Conservation (phyloP, 129 eudicot genomes). For the Centella asiatica region DNA sequence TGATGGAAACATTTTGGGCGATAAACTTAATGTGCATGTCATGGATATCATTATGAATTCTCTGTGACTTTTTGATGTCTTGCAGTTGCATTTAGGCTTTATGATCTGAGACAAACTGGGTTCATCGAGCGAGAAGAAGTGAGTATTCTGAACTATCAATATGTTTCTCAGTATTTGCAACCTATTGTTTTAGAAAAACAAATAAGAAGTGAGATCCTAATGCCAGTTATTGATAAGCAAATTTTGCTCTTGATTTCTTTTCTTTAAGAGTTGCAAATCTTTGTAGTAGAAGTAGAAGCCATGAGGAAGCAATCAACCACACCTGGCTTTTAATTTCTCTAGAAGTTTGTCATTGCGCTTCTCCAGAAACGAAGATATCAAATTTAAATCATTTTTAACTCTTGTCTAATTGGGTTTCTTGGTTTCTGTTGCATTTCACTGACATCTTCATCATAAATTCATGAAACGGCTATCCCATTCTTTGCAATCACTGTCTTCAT, state of each 20-base stretch:
- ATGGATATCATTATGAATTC: neutral
- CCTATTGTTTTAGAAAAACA: neutral
- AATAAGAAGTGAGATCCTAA: no score
- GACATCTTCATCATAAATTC: neutral
- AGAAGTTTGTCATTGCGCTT: no score
- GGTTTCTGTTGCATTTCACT: neutral
- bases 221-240: no score
- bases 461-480: neutral
- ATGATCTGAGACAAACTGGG: conserved; percentile 83
- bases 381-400: neutral
- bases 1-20: neutral
- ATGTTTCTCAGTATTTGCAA: neutral
- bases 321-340: no score
- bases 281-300: no score
- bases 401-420: neutral
- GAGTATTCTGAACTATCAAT: conserved; percentile 23
- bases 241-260: no score
- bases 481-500: neutral
- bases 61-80: conserved; percentile 5
- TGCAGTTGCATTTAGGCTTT: conserved; percentile 92
- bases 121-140: conserved; percentile 96
- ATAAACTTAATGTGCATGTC: conserved; percentile 3
- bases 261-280: no score
- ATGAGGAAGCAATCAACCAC: no score
- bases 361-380: neutral